Evolutionary conservation across 192 early-diverging fungal genomes (phyloP).

Genomic region (Kappamyces sp.): DNA sequence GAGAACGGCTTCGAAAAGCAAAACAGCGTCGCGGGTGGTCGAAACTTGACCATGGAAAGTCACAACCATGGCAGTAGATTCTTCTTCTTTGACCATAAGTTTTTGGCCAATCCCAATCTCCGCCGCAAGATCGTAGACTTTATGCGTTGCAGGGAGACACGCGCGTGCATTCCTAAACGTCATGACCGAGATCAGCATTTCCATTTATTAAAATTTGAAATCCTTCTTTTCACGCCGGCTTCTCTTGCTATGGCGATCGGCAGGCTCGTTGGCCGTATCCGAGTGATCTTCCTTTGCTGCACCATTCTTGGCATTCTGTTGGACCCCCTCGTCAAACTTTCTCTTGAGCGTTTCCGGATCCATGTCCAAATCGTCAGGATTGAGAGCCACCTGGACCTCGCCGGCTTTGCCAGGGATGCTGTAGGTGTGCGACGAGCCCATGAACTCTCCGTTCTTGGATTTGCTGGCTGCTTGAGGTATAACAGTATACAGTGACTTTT

Average conservation of each 20-base stretch:
- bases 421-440: constrained; percentile 92
- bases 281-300: constrained; percentile 56
- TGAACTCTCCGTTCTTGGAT: constrained; percentile 62
- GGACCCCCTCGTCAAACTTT: constrained; percentile 80
- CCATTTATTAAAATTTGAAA: constrained; percentile 39
- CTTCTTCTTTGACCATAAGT: no score
- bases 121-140: no score
- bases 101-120: no score
- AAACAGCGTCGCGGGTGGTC: no score
- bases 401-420: constrained; percentile 44
- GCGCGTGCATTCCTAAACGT: no score
- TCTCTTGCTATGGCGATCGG: constrained; percentile 27
- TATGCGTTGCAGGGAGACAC: no score
- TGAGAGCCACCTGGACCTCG: constrained; percentile 77
- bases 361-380: constrained; percentile 84
- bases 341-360: constrained; percentile 69
- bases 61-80: no score
- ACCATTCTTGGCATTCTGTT: constrained; percentile 61
- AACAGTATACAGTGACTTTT: constrained; percentile 76
- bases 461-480: constrained; percentile 64
- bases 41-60: no score
- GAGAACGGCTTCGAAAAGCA: no score
- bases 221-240: constrained; percentile 34
- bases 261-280: constrained; percentile 8
- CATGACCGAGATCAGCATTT: not conserved